These are phyloP conservation scores for Arabis alpina DNA, from an alignment of 345 rosid species.

Conservation along the genomic window DNA sequence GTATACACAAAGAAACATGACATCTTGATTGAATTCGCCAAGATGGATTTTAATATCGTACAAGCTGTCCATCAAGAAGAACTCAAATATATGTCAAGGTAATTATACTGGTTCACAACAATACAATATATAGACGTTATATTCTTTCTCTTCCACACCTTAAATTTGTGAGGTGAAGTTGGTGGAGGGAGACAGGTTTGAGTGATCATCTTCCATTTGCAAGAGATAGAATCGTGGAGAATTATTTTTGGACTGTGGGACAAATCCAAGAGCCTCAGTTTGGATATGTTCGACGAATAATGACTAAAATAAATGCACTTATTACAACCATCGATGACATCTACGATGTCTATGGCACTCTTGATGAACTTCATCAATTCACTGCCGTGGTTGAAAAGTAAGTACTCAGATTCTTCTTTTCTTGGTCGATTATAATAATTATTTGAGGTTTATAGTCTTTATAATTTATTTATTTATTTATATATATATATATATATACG, in stretches of 20 bases:
- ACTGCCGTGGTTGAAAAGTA: conserved; percentile 46
- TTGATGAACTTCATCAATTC: conserved; percentile 46
- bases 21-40: conserved; percentile 32
- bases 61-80: conserved; percentile 43
- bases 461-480: not conserved
- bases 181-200: conserved; percentile 46
- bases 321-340: conserved; percentile 44
- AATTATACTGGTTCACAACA: not conserved
- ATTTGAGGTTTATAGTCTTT: too few relatives aligned
- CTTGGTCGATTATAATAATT: not conserved
- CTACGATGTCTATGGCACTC: conserved; percentile 47
- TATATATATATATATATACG: too few relatives aligned
- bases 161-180: conserved; percentile 32
- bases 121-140: too few relatives aligned
- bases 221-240: conserved; percentile 47
- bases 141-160: not conserved
- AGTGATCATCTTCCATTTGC: conserved; percentile 26
- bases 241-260: conserved; percentile 45
- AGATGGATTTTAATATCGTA: conserved; percentile 42
- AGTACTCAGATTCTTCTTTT: not conserved
- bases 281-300: conserved; percentile 9
- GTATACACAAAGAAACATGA: conserved; percentile 27
- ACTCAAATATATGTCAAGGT: conserved; percentile 38
- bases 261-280: conserved; percentile 42
- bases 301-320: conserved; percentile 29